Percentiles rank a stretch among this genome's conserved stretches.
Conservation (phyloP, 768 basidiomycete species). For the Gautieria morchelliformis region DNA sequence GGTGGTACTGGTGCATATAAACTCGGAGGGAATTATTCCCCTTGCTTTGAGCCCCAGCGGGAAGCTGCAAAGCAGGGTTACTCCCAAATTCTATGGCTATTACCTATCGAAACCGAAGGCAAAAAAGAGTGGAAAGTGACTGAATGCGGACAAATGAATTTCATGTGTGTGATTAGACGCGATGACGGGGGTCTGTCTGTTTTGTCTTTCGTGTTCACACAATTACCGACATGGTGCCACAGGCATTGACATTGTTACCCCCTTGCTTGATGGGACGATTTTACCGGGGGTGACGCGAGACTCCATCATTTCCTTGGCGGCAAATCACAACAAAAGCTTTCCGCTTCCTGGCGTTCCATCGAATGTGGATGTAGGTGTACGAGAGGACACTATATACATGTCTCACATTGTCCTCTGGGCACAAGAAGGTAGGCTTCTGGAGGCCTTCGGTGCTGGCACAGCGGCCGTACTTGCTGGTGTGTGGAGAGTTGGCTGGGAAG, state of each 20-base stretch:
- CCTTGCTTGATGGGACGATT: constrained; percentile 85
- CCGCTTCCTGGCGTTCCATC: constrained; percentile 33
- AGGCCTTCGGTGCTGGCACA: constrained; percentile 80
- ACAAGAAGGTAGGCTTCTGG: constrained; percentile 56
- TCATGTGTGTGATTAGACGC: constrained; percentile 56
- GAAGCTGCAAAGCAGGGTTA: constrained; percentile 59
- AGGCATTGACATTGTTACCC: constrained; percentile 81
- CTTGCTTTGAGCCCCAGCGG: constrained; percentile 54
- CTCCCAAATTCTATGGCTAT: constrained; percentile 71
- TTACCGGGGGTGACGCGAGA: constrained; percentile 89
- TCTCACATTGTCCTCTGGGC: constrained; percentile 38
- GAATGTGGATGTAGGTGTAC: constrained; percentile 34
- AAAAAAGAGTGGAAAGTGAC: constrained; percentile 19
- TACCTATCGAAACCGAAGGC: constrained; percentile 46
- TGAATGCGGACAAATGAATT: constrained; percentile 74
- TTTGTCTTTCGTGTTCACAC: not conserved
- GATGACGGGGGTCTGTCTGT: constrained; percentile 44
- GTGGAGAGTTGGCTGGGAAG: constrained; percentile 61
- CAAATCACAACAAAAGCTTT: constrained; percentile 42
- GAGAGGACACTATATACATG: constrained; percentile 57
- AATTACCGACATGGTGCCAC: not conserved
- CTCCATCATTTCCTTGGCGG: constrained; percentile 64
- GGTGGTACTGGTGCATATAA: constrained; percentile 67
- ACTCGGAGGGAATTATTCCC: constrained; percentile 57
- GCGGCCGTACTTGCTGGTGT: constrained; percentile 71